Conservation (phyloP, 2,329 filamentous ascomycete genomes). For the Keithomyces neogunnii region DNA sequence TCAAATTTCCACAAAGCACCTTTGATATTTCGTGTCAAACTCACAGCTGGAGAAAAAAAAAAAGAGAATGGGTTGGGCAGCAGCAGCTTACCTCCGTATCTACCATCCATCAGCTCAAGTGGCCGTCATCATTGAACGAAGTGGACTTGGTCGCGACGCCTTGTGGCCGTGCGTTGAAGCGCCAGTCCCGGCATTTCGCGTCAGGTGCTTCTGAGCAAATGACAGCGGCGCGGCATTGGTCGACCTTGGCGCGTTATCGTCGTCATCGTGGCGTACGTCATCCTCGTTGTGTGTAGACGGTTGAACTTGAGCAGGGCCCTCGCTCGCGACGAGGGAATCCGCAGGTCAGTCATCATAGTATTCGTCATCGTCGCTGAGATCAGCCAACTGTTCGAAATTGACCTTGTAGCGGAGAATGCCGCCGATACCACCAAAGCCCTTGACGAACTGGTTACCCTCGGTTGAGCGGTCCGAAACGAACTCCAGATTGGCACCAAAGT, state of each 20-base stretch:
- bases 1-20: constrained; percentile 4
- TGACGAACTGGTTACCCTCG: constrained; percentile 99
- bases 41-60: not conserved
- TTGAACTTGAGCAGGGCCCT: constrained; percentile 67
- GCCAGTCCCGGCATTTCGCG: constrained; percentile 37
- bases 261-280: constrained; percentile 31
- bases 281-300: constrained; percentile 34
- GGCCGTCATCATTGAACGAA: constrained; percentile 59
- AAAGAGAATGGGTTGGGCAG: not conserved
- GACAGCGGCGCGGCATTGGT: constrained; percentile 36
- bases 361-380: constrained; percentile 88
- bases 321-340: constrained; percentile 78
- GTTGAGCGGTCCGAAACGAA: constrained; percentile 97
- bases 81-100: constrained; percentile 19
- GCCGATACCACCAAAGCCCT: constrained; percentile 97
- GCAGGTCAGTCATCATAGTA: constrained; percentile 92
- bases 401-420: constrained; percentile 98
- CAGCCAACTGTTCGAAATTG: constrained; percentile 98
- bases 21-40: constrained; percentile 6
- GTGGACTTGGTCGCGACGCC: constrained; percentile 56
- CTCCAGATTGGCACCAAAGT: constrained; percentile 91
- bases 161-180: constrained; percentile 35
- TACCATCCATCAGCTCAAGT: constrained; percentile 38
- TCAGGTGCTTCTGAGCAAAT: constrained; percentile 37
- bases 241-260: constrained; percentile 30